These are phyloP conservation scores for Rostrohypoxylon terebratum DNA, from an alignment of 495 filamentous ascomycete species.

Conservation along the genomic window DNA sequence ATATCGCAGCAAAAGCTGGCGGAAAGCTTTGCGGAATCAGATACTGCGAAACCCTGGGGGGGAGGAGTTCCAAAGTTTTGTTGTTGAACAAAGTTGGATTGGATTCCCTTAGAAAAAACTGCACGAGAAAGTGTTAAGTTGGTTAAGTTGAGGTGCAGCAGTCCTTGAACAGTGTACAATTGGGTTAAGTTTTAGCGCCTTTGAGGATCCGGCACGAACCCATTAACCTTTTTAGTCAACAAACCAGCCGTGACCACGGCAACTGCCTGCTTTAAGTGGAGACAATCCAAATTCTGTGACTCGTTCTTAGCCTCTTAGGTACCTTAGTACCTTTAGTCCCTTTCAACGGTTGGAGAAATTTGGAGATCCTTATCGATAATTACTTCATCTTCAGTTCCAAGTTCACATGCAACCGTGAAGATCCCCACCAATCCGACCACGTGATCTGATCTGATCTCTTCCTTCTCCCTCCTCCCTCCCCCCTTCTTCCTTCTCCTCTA, in stretches of 20 bases:
- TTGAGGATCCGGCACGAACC: background rate
- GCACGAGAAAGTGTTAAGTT: constrained; percentile 13
- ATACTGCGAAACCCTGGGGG: background rate
- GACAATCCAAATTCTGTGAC: background rate
- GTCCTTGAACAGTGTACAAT: background rate
- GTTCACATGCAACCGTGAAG: background rate
- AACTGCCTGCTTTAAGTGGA: constrained; percentile 38
- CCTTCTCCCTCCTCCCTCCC: no score
- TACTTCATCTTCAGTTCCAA: background rate
- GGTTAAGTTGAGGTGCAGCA: constrained; percentile 7
- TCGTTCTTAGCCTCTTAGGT: no score
- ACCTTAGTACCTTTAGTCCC: no score
- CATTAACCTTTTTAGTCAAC: constrained; percentile 41
- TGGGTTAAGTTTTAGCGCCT: background rate
- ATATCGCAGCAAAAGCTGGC: background rate
- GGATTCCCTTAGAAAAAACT: background rate
- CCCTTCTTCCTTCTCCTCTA: background rate
- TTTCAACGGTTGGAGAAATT: background rate
- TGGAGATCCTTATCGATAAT: constrained; percentile 35
- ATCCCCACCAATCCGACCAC: background rate
- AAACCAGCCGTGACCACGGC: constrained; percentile 49
- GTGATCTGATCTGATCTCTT: no score
- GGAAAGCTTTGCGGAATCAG: background rate
- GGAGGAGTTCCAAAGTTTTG: background rate
- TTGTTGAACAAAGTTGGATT: constrained; percentile 18